Evolutionary conservation across 2,329 filamentous ascomycete genomes (phyloP).

Genomic region (Didymella keratinophila): DNA sequence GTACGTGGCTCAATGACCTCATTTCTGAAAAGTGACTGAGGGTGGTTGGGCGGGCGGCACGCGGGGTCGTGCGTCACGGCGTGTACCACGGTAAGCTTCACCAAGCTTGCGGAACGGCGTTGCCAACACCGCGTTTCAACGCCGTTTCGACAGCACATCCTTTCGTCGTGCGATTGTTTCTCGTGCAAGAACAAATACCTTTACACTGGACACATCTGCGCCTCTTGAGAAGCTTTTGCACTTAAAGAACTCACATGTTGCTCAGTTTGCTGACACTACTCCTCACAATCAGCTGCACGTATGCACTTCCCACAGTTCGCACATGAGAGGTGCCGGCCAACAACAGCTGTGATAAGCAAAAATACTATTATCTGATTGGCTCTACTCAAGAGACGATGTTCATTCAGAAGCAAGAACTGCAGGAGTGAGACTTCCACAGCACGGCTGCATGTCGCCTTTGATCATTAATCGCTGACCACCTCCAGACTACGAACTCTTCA

Average conservation of each 20-base stretch:
- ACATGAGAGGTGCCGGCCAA: slow-evolving; percentile 1
- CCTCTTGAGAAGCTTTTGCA: background rate
- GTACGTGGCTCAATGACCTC: no score
- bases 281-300: background rate
- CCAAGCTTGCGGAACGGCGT: slow-evolving; percentile 11
- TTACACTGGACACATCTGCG: background rate
- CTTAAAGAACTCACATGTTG: background rate
- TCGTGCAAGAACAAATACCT: no score
- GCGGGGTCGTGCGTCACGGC: no score
- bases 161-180: background rate
- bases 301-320: background rate
- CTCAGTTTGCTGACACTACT: background rate
- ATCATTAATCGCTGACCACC: background rate
- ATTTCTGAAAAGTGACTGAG: no score
- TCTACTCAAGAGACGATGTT: slow-evolving; percentile 33
- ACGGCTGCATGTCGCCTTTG: background rate
- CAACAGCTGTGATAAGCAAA: slow-evolving; percentile 4
- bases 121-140: slow-evolving; percentile 13
- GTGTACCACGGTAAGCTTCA: no score
- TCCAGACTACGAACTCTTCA: slow-evolving; percentile 11
- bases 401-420: slow-evolving; percentile 33
- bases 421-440: slow-evolving; percentile 20
- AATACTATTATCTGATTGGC: slow-evolving; percentile 15
- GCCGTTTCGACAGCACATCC: slow-evolving; percentile 4
- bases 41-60: no score